Evolutionary conservation across 805 yeast species (phyloP), one percentile per base, ranked within the genome.

Genomic region (Wickerhamiella australiensis): DNA sequence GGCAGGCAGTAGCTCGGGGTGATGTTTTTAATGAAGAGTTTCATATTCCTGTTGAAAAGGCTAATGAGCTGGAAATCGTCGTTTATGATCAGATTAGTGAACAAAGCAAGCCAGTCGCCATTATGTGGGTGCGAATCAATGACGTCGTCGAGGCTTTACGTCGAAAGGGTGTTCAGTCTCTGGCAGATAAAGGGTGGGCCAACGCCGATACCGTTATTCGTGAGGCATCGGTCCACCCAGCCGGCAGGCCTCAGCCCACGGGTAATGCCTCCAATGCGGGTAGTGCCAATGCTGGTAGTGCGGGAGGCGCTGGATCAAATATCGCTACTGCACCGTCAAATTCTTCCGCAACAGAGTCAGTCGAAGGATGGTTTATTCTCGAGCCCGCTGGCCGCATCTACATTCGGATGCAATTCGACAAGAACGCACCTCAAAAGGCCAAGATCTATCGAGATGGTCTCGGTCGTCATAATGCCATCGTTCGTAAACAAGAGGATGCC

Each of bases 401-500:
- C 50, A 64, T 92, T 40, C 77, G 80, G 4, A 66, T 90, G 22
- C 82, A 90, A 2, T 92, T 92, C 61, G 82, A 81, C 73, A 47
- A 51, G 70, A 55, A 60, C 66, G 29, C 43, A 18, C 45, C 64
- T n/a, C 49, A 50, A 13, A 42, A 42, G 23, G 50, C 54, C 26
- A 40, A 38, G 20, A 43, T 26, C 12, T 50, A 52, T 37, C 54
- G 62, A 3, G 56, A 64, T 36, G 76, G 71, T 22, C 71, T 83
- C 49, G 90, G 86, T 29, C 94, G 99, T 73, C 96, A 90, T 63
- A 97, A 96, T 69, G 99, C 99, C 54, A 90, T 92, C 56, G 47
- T 45, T 23, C 82, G 95, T 60, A 80, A 88, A 69, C 86, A 88
- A 57, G 85, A 80, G 60, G 70, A 67, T 44, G 85, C 92, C 1